phyloP scores from a whole-genome alignment of 768 basidiomycete genomes.

The Mycena capillaripes region DNA sequence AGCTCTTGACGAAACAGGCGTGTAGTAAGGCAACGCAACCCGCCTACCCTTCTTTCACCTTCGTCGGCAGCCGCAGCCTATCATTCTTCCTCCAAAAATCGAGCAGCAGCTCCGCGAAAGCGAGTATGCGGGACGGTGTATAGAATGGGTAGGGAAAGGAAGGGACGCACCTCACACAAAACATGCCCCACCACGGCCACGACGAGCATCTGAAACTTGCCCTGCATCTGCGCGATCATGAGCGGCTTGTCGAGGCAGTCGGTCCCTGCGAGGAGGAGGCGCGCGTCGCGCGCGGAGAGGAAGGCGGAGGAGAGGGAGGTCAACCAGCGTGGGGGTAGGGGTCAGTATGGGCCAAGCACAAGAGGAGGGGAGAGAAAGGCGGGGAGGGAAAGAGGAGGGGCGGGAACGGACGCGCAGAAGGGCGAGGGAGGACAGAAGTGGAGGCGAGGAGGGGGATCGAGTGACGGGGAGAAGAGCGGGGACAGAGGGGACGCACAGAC shows the following conservation, averaged over 20 bases:
- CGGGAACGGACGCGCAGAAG: background rate
- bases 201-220: slow-evolving; percentile 95
- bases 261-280: slow-evolving; percentile 91
- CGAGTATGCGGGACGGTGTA: too few species aligned
- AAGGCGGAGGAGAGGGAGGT: slow-evolving; percentile 84
- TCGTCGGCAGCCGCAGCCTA: slow-evolving; percentile 62
- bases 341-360: background rate
- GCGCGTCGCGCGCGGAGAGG: slow-evolving; percentile 81
- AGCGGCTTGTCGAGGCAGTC: slow-evolving; percentile 93
- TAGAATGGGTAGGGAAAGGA: too few species aligned
- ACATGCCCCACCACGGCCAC: slow-evolving; percentile 92
- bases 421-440: background rate
- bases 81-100: slow-evolving; percentile 96
- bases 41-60: slow-evolving; percentile 68
- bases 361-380: too few species aligned
- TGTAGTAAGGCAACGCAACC: too few species aligned
- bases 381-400: background rate
- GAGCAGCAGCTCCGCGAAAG: slow-evolving; percentile 77
- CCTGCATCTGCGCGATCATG: slow-evolving; percentile 96
- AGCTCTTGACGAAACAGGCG: too few species aligned
- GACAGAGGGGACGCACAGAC: too few species aligned
- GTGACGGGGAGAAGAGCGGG: background rate
- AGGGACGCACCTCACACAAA: slow-evolving; percentile 85
- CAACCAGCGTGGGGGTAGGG: slow-evolving; percentile 84
- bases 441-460: too few species aligned